These are phyloP conservation scores for Fusarium musae DNA, from an alignment of 2,329 filamentous ascomycete species.

Conservation along the genomic window DNA sequence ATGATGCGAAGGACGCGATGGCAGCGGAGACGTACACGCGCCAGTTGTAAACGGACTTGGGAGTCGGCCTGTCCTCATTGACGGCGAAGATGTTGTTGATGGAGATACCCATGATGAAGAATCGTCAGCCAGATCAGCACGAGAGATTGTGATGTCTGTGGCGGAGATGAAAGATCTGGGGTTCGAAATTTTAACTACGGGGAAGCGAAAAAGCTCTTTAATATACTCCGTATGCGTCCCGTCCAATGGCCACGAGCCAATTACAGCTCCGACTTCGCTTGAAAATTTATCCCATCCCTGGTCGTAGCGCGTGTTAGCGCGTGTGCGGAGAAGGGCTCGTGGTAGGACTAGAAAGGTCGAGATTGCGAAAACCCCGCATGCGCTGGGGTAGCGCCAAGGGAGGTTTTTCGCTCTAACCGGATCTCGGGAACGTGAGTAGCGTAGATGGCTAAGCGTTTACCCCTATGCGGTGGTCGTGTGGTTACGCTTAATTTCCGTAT, in stretches of 20 bases:
- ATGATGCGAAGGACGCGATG: conserved; percentile 66
- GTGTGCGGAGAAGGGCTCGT: not conserved
- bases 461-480: not conserved
- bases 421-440: not conserved
- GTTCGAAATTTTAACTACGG: not conserved
- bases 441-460: not conserved
- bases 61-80: conserved; percentile 67
- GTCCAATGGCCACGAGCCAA: not conserved
- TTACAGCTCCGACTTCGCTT: not conserved
- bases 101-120: not conserved
- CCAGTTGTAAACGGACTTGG: conserved; percentile 69
- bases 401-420: not conserved
- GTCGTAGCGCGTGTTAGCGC: not conserved
- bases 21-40: conserved; percentile 65
- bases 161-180: not conserved
- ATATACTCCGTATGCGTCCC: not conserved
- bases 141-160: not conserved
- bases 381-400: not conserved
- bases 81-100: conserved; percentile 60
- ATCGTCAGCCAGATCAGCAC: not conserved
- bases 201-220: not conserved
- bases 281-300: conserved; percentile 9
- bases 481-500: not conserved
- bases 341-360: not conserved
- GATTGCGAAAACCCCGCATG: conserved; percentile 3